phyloP scores from a whole-genome alignment of 495 filamentous ascomycete species.

The Aspergillus leporis region DNA sequence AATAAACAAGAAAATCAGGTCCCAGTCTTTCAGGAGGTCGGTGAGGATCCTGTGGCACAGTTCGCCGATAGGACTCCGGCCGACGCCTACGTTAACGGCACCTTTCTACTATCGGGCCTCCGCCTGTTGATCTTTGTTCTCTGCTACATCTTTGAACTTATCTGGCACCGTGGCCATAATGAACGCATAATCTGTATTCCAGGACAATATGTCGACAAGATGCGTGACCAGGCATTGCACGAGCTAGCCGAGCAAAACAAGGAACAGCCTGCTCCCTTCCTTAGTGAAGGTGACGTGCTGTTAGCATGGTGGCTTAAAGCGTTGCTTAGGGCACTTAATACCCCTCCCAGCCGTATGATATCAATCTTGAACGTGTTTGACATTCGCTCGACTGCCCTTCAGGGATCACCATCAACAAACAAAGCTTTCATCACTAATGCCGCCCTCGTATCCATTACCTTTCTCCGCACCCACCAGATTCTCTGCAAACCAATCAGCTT shows the following conservation, averaged over 20 bases:
- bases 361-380: slow-evolving; percentile 28
- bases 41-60: slow-evolving; percentile 10
- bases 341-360: slow-evolving; percentile 15
- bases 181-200: slow-evolving; percentile 26
- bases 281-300: slow-evolving; percentile 33
- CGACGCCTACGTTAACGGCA: slow-evolving; percentile 18
- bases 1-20: slow-evolving; percentile 17
- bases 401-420: slow-evolving; percentile 18
- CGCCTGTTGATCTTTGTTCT: slow-evolving; percentile 31
- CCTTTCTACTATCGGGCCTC: slow-evolving; percentile 26
- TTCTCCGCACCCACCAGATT: slow-evolving; percentile 30
- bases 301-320: slow-evolving; percentile 27
- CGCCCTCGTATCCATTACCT: slow-evolving; percentile 25
- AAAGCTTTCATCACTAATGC: slow-evolving; percentile 35
- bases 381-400: slow-evolving; percentile 11
- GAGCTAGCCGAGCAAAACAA: slow-evolving; percentile 14
- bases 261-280: slow-evolving; percentile 14
- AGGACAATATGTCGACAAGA: slow-evolving; percentile 13
- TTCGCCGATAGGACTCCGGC: neutral
- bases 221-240: slow-evolving; percentile 16
- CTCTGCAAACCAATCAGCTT: slow-evolving; percentile 29
- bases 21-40: slow-evolving; percentile 11
- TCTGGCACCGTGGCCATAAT: slow-evolving; percentile 31
- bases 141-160: slow-evolving; percentile 30
- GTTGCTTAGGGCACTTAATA: slow-evolving; percentile 18